Conservation (phyloP, 345 rosid genomes). For the Acer campestre region DNA sequence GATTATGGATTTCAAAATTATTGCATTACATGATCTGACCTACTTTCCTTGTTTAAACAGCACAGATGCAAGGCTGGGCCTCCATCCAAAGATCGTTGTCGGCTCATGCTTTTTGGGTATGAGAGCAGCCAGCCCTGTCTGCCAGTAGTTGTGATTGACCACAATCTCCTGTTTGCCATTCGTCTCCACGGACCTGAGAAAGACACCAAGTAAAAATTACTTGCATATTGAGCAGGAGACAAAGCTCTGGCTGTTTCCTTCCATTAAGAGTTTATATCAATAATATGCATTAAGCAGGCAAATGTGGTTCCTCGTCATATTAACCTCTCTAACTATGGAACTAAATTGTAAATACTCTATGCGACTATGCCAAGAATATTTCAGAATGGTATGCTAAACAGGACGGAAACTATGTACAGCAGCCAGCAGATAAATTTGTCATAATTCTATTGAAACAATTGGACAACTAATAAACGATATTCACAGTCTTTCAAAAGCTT, state of each 20-base stretch:
- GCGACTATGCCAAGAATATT: neutral
- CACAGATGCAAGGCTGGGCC: slow-evolving; percentile 65
- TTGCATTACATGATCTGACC: neutral
- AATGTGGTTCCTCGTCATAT: neutral
- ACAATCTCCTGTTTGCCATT: slow-evolving; percentile 36
- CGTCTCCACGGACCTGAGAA: slow-evolving; percentile 47
- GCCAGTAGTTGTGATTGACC: slow-evolving; percentile 33
- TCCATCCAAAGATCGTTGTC: slow-evolving; percentile 66
- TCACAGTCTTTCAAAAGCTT: neutral
- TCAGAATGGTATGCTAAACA: neutral
- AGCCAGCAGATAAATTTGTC: neutral
- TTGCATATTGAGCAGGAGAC: neutral
- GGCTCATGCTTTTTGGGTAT: slow-evolving; percentile 59
- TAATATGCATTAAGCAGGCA: neutral
- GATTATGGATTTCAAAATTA: neutral
- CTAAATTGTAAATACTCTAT: neutral
- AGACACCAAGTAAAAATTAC: slow-evolving; percentile 13
- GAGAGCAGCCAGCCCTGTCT: slow-evolving; percentile 54
- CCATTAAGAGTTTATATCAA: neutral
- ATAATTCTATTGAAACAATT: neutral
- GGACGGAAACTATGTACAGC: neutral
- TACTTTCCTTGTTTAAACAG: slow-evolving; percentile 66
- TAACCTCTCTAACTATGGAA: neutral
- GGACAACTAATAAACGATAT: neutral
- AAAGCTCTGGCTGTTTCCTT: neutral